phyloP scores from a whole-genome alignment of 345 rosid genomes.

The Rhizophora apiculata region DNA sequence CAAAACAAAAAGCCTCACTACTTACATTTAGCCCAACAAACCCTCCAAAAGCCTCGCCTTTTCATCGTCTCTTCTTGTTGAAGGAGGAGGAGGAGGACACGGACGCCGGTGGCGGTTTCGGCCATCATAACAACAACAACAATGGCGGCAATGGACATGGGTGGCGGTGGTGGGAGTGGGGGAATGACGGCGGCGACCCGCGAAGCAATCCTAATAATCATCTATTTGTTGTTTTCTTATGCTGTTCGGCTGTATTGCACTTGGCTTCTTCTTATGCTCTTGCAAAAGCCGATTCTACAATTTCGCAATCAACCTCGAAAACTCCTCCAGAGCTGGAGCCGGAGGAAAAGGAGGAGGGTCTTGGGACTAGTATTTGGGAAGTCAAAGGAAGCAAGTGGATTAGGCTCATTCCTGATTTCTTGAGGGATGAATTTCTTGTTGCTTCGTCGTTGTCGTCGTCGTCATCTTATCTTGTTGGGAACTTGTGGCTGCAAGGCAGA shows the following conservation, averaged over 20 bases:
- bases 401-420: conserved; percentile 48
- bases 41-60: background rate
- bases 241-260: background rate
- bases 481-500: conserved; percentile 44
- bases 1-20: background rate
- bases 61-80: background rate
- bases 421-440: conserved; percentile 49
- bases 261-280: background rate
- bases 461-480: conserved; percentile 7
- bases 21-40: background rate
- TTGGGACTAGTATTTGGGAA: conserved; percentile 49
- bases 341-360: conserved; percentile 22
- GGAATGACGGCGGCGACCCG: background rate
- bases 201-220: background rate
- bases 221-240: background rate
- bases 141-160: background rate
- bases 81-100: background rate
- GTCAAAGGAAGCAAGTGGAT: conserved; percentile 68
- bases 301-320: background rate
- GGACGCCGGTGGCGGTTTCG: background rate
- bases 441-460: conserved; percentile 13
- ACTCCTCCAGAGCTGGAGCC: background rate
- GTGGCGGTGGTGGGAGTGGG: background rate
- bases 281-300: background rate
- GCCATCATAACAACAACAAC: background rate